These are phyloP conservation scores for Phascolomyces articulosus DNA, from an alignment of 371 early-diverging fungal genomes.

Conservation along the genomic window DNA sequence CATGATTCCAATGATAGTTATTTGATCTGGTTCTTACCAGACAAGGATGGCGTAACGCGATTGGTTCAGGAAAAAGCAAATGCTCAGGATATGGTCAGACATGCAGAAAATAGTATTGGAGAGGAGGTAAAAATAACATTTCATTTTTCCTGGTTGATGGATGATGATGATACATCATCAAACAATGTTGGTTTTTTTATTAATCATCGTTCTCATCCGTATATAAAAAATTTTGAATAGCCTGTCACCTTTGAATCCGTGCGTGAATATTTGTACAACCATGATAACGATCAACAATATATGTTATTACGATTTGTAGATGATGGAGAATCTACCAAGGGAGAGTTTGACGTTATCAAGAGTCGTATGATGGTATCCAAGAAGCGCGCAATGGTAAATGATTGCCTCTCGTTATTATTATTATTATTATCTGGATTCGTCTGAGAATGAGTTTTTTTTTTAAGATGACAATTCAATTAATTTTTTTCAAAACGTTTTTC, in stretches of 20 bases:
- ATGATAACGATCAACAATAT: slow-evolving; percentile 33
- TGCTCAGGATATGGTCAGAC: background rate
- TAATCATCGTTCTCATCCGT: too few relatives aligned
- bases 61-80: slow-evolving; percentile 37
- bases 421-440: too few relatives aligned
- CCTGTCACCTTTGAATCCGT: slow-evolving; percentile 39
- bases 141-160: background rate
- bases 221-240: too few relatives aligned
- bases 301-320: slow-evolving; percentile 34
- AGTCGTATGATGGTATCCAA: slow-evolving; percentile 44
- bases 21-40: slow-evolving; percentile 53
- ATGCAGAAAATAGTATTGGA: background rate
- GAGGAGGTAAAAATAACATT: slow-evolving; percentile 11
- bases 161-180: too few relatives aligned
- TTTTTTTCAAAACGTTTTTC: background rate
- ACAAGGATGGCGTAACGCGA: slow-evolving; percentile 32
- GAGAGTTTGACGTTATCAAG: slow-evolving; percentile 32
- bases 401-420: too few relatives aligned
- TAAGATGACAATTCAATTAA: too few relatives aligned
- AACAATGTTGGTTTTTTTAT: too few relatives aligned
- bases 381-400: slow-evolving; percentile 50
- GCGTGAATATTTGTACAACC: slow-evolving; percentile 44
- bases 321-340: slow-evolving; percentile 27
- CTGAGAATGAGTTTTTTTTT: too few relatives aligned
- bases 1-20: slow-evolving; percentile 54